Percentiles rank a stretch among this genome's conserved stretches.
Evolutionary conservation across 2,329 filamentous ascomycete species (phyloP).

Genomic region (Dactylonectria macrodidyma): DNA sequence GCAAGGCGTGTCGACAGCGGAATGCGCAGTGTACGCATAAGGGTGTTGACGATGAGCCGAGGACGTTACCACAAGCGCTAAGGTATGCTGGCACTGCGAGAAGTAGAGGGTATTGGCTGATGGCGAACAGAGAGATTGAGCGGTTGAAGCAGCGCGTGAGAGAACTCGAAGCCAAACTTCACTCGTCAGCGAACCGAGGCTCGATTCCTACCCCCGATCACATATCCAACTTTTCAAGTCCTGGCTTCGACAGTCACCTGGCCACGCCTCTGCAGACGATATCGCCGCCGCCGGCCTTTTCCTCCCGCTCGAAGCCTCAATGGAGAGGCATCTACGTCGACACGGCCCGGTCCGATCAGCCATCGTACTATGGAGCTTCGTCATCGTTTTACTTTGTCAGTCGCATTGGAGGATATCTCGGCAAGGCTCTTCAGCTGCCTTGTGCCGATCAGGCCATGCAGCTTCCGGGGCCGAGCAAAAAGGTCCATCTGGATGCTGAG

Average conservation of each 20-base stretch:
- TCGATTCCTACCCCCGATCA: conserved; percentile 26
- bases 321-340: conserved; percentile 55
- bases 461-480: conserved; percentile 33
- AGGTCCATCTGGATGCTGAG: conserved; percentile 15
- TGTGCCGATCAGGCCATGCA: conserved; percentile 30
- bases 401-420: conserved; percentile 57
- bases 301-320: conserved; percentile 23
- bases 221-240: conserved; percentile 12
- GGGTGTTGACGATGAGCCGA: conserved; percentile 47
- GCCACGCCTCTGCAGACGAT: conserved; percentile 8
- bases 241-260: conserved; percentile 18
- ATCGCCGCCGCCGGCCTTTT: conserved; percentile 1
- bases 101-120: neutral
- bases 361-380: conserved; percentile 60
- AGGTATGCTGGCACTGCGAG: conserved; percentile 9
- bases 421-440: conserved; percentile 49
- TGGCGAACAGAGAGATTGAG: conserved; percentile 51
- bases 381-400: conserved; percentile 62
- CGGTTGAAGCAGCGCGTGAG: conserved; percentile 50
- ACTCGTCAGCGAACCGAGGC: conserved; percentile 7
- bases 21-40: conserved; percentile 51
- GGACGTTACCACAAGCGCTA: conserved; percentile 43
- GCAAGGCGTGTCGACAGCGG: conserved; percentile 52
- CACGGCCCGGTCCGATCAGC: conserved; percentile 53
- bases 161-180: conserved; percentile 50